phyloP scores from a whole-genome alignment of 1,139 yeast species.

The Sugiyamaella grinbergsii region DNA sequence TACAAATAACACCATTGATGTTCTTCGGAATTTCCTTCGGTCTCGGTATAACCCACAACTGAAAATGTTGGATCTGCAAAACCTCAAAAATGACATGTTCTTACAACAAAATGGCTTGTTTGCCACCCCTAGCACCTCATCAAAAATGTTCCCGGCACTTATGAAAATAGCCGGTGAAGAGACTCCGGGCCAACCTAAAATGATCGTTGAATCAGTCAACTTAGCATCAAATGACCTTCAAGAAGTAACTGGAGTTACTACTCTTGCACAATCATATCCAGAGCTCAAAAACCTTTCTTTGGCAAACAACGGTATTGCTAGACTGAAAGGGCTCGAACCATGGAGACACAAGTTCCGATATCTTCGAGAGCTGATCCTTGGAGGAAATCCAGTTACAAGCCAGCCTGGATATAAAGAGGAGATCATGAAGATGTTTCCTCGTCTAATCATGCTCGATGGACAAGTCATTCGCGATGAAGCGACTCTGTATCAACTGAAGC shows the following conservation, averaged over 20 bases:
- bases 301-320: constrained; percentile 68
- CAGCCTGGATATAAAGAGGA: constrained; percentile 59
- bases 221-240: constrained; percentile 67
- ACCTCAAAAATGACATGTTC: constrained; percentile 65
- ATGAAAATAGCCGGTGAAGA: constrained; percentile 74
- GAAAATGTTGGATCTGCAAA: constrained; percentile 71
- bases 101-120: constrained; percentile 67
- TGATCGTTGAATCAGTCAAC: constrained; percentile 67
- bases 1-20: constrained; percentile 50
- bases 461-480: constrained; percentile 72
- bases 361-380: constrained; percentile 72
- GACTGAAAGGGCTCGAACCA: constrained; percentile 61
- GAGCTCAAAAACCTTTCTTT: constrained; percentile 73
- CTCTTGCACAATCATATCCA: constrained; percentile 77
- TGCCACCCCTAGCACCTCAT: constrained; percentile 55
- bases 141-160: constrained; percentile 88
- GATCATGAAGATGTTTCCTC: constrained; percentile 71
- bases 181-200: constrained; percentile 26
- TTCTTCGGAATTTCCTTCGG: constrained; percentile 61
- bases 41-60: constrained; percentile 66
- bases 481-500: constrained; percentile 50
- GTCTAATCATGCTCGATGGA: constrained; percentile 77
- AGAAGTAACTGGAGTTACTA: constrained; percentile 63
- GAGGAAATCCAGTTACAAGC: constrained; percentile 73
- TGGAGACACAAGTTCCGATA: constrained; percentile 77